Conservation (phyloP, 805 yeast genomes). For the Suhomyces emberorum region DNA sequence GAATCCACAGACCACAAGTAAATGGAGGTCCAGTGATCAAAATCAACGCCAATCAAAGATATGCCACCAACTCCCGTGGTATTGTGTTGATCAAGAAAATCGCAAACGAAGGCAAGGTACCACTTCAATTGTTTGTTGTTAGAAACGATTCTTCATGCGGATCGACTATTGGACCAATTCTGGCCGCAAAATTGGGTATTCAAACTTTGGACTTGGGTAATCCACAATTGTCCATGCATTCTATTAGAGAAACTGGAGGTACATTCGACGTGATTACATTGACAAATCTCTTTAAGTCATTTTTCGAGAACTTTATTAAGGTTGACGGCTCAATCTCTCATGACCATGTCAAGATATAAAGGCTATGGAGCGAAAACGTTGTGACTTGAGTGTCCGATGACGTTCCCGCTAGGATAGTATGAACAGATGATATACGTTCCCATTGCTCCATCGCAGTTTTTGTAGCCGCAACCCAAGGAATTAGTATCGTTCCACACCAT, state of each 20-base stretch:
- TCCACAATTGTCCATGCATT: constrained; percentile 92
- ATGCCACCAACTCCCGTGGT: constrained; percentile 91
- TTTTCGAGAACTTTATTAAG: constrained; percentile 41
- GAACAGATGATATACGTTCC: constrained; percentile 37
- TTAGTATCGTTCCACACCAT: constrained; percentile 34
- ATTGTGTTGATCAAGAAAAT: constrained; percentile 69
- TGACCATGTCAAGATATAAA: constrained; percentile 15
- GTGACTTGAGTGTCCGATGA: constrained; percentile 19
- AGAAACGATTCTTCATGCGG: constrained; percentile 94
- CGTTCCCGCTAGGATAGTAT: constrained; percentile 32
- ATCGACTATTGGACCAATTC: constrained; percentile 92
- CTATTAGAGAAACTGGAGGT: constrained; percentile 90
- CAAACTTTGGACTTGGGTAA: constrained; percentile 88
- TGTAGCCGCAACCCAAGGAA: constrained; percentile 34
- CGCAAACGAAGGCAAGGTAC: constrained; percentile 68
- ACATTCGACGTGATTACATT: constrained; percentile 65
- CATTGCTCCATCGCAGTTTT: constrained; percentile 31
- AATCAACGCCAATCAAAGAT: constrained; percentile 91
- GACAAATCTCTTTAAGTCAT: constrained; percentile 58
- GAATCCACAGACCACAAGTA: constrained; percentile 71
- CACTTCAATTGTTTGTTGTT: constrained; percentile 89
- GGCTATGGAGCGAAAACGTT: constrained; percentile 23
- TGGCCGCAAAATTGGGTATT: constrained; percentile 82
- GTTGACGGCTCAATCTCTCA: constrained; percentile 28
- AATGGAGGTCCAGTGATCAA: constrained; percentile 93